phyloP scores from a whole-genome alignment of 129 eudicot species.

The Tagetes patula region DNA sequence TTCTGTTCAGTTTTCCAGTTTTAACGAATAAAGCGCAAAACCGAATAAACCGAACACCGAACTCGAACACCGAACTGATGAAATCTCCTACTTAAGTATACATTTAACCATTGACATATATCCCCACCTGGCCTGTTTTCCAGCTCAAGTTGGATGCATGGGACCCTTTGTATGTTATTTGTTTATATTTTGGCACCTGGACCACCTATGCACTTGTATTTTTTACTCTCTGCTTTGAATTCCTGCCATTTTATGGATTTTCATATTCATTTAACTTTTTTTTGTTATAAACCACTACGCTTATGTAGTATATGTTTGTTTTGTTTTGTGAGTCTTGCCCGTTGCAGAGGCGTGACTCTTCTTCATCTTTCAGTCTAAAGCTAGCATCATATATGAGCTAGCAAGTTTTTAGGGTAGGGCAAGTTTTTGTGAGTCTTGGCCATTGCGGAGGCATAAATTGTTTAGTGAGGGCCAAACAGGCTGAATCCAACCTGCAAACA shows the following conservation, averaged over 20 bases:
- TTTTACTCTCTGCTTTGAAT: background rate
- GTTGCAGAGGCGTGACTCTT: background rate
- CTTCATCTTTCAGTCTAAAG: background rate
- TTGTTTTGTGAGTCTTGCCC: background rate
- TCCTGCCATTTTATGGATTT: background rate
- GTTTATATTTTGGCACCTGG: background rate
- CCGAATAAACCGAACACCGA: no score
- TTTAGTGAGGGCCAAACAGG: background rate
- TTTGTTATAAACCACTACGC: background rate
- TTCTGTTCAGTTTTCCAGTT: no score
- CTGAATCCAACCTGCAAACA: background rate
- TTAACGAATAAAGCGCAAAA: no score
- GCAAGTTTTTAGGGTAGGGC: background rate
- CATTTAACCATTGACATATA: no score
- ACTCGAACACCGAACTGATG: no score
- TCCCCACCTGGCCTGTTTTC: background rate
- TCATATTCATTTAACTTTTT: background rate
- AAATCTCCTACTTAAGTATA: no score
- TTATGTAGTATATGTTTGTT: background rate
- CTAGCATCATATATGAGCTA: background rate
- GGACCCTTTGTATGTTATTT: background rate
- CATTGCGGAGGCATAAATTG: background rate
- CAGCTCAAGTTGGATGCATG: background rate
- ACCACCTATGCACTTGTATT: background rate
- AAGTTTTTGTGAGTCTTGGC: no score